Conservation (phyloP, 352 stramenopile species). For the Globisporangium polare region DNA sequence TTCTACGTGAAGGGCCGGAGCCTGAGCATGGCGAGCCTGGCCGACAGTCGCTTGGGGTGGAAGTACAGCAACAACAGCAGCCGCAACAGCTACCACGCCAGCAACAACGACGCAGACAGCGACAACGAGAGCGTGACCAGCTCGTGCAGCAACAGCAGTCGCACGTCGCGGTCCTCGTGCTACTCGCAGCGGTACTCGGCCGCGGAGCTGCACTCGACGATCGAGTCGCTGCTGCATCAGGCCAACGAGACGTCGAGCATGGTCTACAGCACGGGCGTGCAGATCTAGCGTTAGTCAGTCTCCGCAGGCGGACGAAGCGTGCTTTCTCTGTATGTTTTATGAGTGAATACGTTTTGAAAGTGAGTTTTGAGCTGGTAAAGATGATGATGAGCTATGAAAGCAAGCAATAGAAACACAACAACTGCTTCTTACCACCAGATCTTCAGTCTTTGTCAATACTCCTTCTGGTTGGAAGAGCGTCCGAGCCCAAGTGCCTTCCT, state of each 20-base stretch:
- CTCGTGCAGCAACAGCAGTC: slow-evolving; percentile 30
- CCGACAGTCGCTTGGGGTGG: slow-evolving; percentile 27
- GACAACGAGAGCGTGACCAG: slow-evolving; percentile 52
- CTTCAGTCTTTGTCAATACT: neutral
- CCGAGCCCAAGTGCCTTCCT: neutral
- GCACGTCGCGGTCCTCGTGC: slow-evolving; percentile 22
- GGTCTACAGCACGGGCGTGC: slow-evolving; percentile 23
- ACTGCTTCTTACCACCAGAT: neutral
- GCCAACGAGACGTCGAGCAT: slow-evolving; percentile 63
- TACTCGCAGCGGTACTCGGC: slow-evolving; percentile 50
- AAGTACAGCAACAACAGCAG: slow-evolving; percentile 16
- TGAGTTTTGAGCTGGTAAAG: neutral
- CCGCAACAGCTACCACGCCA: neutral
- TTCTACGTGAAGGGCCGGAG: slow-evolving; percentile 44
- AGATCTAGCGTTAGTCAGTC: slow-evolving; percentile 5
- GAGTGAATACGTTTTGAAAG: neutral
- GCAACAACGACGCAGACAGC: slow-evolving; percentile 21
- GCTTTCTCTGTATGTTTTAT: neutral
- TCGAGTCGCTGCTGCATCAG: slow-evolving; percentile 69
- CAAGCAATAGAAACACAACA: neutral
- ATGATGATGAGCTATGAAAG: neutral
- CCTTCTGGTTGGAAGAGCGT: neutral
- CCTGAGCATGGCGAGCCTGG: slow-evolving; percentile 21
- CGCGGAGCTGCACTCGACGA: slow-evolving; percentile 61
- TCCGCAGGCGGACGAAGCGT: neutral